Conservation (phyloP, 768 basidiomycete species). For the Podaxis carcinomalis region DNA sequence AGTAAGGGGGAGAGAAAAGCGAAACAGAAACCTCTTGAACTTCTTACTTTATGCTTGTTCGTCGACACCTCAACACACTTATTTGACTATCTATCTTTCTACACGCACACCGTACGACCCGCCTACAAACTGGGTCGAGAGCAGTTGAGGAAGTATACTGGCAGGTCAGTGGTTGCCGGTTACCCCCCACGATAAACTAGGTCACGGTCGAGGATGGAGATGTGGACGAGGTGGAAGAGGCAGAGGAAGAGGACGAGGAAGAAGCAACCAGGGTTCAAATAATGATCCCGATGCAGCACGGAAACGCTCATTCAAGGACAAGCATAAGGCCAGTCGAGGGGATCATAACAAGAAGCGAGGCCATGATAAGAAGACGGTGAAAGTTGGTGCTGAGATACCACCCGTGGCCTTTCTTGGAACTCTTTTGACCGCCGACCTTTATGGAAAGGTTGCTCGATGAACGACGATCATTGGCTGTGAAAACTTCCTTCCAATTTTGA, state of each 20-base stretch:
- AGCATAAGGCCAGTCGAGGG: conserved; percentile 65
- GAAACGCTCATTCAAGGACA: conserved; percentile 74
- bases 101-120: too few species aligned
- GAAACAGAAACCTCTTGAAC: too few species aligned
- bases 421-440: not conserved
- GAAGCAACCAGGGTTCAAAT: conserved; percentile 33
- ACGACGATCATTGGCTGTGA: not conserved
- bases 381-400: conserved; percentile 38
- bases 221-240: conserved; percentile 26
- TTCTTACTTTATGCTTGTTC: too few species aligned
- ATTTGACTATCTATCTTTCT: too few species aligned
- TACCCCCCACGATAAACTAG: not conserved
- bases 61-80: too few species aligned
- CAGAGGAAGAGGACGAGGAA: conserved; percentile 34
- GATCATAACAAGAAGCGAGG: conserved; percentile 80
- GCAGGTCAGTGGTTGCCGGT: conserved; percentile 43
- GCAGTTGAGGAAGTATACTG: conserved; percentile 66
- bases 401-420: conserved; percentile 14
- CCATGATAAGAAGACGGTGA: conserved; percentile 86
- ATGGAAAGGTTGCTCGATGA: not conserved
- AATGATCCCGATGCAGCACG: conserved; percentile 26
- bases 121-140: conserved; percentile 32
- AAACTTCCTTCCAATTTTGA: not conserved
- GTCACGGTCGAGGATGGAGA: conserved; percentile 22
- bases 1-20: too few species aligned